Percentiles rank a stretch among this genome's conserved stretches.
These are phyloP conservation scores for Clausena lansium DNA, from an alignment of 345 rosid species.

Conservation along the genomic window DNA sequence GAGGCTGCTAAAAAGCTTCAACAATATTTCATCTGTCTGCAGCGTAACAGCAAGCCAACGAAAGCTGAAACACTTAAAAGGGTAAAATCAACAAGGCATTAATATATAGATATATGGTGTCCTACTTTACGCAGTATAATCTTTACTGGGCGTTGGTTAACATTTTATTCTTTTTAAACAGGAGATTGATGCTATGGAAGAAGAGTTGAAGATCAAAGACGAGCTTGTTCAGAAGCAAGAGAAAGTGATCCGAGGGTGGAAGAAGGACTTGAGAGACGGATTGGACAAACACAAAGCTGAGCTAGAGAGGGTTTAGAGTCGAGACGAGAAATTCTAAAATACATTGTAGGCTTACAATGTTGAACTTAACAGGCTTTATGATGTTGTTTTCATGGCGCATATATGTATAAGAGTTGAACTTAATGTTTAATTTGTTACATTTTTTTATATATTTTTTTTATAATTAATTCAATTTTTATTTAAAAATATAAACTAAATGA, in stretches of 20 bases:
- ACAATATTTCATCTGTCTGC: constrained; percentile 69
- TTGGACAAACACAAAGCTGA: constrained; percentile 53
- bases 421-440: too few species aligned
- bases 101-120: too few species aligned
- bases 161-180: constrained; percentile 18
- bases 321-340: too few species aligned
- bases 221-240: constrained; percentile 74
- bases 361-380: too few species aligned
- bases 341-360: too few species aligned
- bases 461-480: too few species aligned
- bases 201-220: constrained; percentile 57
- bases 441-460: too few species aligned
- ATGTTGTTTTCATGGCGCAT: too few species aligned
- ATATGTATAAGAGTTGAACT: too few species aligned
- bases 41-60: constrained; percentile 57
- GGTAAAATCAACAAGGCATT: constrained; percentile 30
- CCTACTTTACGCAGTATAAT: neutral
- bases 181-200: constrained; percentile 83
- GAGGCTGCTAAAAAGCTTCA: constrained; percentile 96
- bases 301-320: constrained; percentile 52
- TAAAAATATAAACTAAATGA: too few species aligned
- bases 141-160: neutral
- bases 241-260: constrained; percentile 54
- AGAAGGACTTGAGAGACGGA: constrained; percentile 58
- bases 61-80: constrained; percentile 54